Evolutionary conservation across 2,329 filamentous ascomycete genomes (phyloP), one percentile per base, ranked within the genome.

Genomic region (Akanthomyces muscarius): DNA sequence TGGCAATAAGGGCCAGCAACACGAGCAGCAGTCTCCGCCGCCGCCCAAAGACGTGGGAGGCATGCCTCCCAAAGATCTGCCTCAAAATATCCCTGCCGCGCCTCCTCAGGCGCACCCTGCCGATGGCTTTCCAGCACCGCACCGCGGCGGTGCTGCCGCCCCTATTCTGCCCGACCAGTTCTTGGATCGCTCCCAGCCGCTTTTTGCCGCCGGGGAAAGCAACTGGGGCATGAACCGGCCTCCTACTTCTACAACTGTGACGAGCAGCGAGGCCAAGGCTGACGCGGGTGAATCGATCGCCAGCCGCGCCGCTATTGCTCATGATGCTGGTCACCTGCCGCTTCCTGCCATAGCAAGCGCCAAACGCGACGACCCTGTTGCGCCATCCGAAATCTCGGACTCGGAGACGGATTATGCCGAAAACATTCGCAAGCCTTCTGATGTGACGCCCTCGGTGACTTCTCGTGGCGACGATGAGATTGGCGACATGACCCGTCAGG

Each of bases 381-480:
- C 58, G 8, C 58, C 38, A 21, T 61, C 58, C 18, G 58, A 61
- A 16, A 36, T 61, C 0, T 53, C 58, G 14, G 58, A 61, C 25
- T 53, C 48, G 4, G 58, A 61, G 14, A 61, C 58, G 10, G 58
- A 53, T 4, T 3, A 33, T 6, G 6, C 25, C 4, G 48, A 44
- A 23, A 33, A 53, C 38, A 21, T 48, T 25, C 58, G 48, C 47
- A 52, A 61, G 3, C 58, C 47, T 16, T 45, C 58, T 6, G 58
- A 52, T 33, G 58, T 61, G 21, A 36, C 58, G 30, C 25, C 38
- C 3, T 59, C 56, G 5, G 16, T 51, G 11, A 21, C 36, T 21
- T 50, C 56, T 30, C 21, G 13, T 14, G 25, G n/a, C 10, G 58
- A 53, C 18, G 58, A 45, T 2, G 38, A 61, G 36, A 45, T 6